A percentile compares a stretch with the other conserved stretches of the same genome.
Evolutionary conservation across 495 filamentous ascomycete genomes (phyloP).

Genomic region (Physcia stellaris): DNA sequence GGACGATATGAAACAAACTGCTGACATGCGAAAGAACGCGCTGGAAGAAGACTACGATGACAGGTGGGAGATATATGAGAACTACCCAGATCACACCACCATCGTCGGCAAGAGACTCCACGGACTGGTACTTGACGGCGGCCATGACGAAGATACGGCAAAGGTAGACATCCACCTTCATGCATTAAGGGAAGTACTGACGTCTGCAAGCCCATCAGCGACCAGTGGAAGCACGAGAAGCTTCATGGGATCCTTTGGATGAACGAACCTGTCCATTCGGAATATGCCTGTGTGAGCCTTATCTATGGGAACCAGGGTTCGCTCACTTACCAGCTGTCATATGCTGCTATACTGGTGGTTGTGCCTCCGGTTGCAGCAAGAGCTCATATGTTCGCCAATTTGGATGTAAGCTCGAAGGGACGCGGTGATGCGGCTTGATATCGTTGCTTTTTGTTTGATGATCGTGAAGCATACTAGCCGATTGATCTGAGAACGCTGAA

Average conservation of each 20-base stretch:
- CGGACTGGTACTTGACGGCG: not conserved
- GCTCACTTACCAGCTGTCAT: too few relatives aligned
- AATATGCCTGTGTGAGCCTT: too few relatives aligned
- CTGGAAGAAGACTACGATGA: not conserved
- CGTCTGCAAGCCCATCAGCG: not conserved
- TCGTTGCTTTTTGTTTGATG: too few relatives aligned
- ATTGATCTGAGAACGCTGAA: too few relatives aligned
- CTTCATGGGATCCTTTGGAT: not conserved
- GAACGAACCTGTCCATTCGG: constrained; percentile 1
- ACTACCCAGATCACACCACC: not conserved
- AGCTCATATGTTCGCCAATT: too few relatives aligned
- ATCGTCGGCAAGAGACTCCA: not conserved
- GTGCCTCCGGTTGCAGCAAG: too few relatives aligned
- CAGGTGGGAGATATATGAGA: not conserved
- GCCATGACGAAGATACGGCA: not conserved
- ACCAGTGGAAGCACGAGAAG: not conserved
- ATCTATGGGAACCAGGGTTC: too few relatives aligned
- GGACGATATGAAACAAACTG: not conserved
- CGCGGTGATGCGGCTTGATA: too few relatives aligned
- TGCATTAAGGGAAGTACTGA: not conserved
- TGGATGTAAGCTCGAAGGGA: too few relatives aligned
- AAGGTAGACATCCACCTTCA: not conserved
- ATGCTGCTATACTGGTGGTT: too few relatives aligned
- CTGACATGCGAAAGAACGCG: too few relatives aligned
- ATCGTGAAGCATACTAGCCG: too few relatives aligned